Evolutionary conservation across 306 rosid species (phyloP).

Genomic region (Urtica urens): DNA sequence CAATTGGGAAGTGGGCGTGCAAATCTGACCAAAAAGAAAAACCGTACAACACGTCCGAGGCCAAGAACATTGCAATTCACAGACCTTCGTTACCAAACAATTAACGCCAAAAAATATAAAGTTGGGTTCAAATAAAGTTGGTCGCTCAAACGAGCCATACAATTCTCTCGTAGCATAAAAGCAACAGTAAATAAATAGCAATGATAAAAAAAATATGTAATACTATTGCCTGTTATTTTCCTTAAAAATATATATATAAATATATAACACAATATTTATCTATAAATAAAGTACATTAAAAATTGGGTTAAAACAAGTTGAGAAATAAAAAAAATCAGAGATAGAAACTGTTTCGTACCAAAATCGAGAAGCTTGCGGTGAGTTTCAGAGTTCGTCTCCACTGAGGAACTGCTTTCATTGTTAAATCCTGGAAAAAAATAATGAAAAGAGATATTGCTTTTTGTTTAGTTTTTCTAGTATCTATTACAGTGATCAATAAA

Average conservation of each 20-base stretch:
- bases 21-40: conserved; percentile 30
- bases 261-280: background rate
- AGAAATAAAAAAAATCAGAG: background rate
- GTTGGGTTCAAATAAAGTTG: too few species aligned
- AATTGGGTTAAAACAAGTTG: background rate
- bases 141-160: background rate
- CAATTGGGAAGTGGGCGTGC: conserved; percentile 17
- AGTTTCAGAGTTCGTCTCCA: too few species aligned
- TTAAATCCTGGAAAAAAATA: too few species aligned
- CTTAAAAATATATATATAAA: background rate
- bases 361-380: conserved; percentile 66
- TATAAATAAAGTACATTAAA: background rate
- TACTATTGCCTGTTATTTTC: too few species aligned
- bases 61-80: background rate
- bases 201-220: too few species aligned
- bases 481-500: background rate
- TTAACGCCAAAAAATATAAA: background rate
- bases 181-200: too few species aligned
- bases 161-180: too few species aligned
- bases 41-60: background rate
- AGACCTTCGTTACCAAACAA: background rate
- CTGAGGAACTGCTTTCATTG: too few species aligned
- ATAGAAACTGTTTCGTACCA: conserved; percentile 7
- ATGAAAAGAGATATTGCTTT: background rate
- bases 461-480: background rate